Percentiles rank a stretch among this genome's conserved stretches.
Evolutionary conservation across 1,284 basidiomycete genomes (phyloP).

Genomic region (Tylopilus orsonianus): DNA sequence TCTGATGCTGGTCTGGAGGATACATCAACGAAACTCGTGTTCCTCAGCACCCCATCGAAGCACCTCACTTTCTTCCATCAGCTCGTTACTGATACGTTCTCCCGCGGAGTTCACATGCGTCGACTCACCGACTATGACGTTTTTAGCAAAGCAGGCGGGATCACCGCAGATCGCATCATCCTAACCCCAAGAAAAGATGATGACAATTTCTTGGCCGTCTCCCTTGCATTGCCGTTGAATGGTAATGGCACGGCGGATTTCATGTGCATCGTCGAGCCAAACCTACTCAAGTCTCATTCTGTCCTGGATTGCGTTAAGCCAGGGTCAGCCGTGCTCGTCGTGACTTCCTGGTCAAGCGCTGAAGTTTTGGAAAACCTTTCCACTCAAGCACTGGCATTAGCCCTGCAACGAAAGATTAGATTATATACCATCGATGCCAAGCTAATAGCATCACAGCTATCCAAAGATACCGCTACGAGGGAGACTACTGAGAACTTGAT

Average conservation of each 20-base stretch:
- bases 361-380: conserved; percentile 62
- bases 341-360: conserved; percentile 58
- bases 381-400: conserved; percentile 39
- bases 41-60: conserved; percentile 61
- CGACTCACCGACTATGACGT: conserved; percentile 66
- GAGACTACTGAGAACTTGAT: conserved; percentile 52
- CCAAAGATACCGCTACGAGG: conserved; percentile 34
- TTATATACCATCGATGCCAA: conserved; percentile 61
- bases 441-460: conserved; percentile 38
- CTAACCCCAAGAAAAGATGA: conserved; percentile 48
- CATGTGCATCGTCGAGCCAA: conserved; percentile 67
- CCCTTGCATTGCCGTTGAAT: conserved; percentile 52
- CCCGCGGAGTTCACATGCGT: conserved; percentile 52
- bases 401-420: conserved; percentile 50
- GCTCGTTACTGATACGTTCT: conserved; percentile 60
- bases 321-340: conserved; percentile 58
- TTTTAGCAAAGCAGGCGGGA: conserved; percentile 67
- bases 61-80: conserved; percentile 53
- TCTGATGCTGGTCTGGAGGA: conserved; percentile 24
- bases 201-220: conserved; percentile 45
- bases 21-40: conserved; percentile 48
- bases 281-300: conserved; percentile 65
- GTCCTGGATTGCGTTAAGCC: conserved; percentile 58
- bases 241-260: conserved; percentile 60
- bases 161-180: conserved; percentile 60